Evolutionary conservation across 306 rosid species (phyloP), one percentile per base, ranked within the genome.

Genomic region (Citrullus colocynthis): DNA sequence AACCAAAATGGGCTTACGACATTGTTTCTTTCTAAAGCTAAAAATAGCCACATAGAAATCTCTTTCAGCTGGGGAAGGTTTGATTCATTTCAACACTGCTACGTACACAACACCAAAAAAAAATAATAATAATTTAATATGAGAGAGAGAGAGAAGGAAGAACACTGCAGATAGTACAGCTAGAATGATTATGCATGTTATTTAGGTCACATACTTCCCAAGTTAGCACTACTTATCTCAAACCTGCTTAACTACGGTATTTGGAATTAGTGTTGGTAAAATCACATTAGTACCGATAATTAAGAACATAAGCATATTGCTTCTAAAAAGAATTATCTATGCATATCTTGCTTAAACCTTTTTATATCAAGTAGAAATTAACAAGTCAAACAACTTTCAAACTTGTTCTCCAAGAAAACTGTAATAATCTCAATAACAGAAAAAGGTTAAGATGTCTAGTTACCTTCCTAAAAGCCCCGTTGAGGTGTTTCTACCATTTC

Each of bases 401-500:
- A 57, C 45, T 76, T 55, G 21, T 61, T 32, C 64, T 60, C 56
- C 48, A 32, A 36, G 42, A 57, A 16, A 30, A 72, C 37, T 61
- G 32, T 9, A 72, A 39, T 74, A 41, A n/a, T 42, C 63, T 41
- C 75, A 55, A 24, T 36, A 67, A 17, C 21, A 39, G 42, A 52
- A 56, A 65, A 57, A 51, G 56, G 58, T 34, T 59, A 80, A 51
- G 80, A 69, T 24, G 65, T 75, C 80, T 56, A 61, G 64, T 83
- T 85, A 91, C 98, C 98, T 93, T 84, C 85, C 98, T 87, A 91
- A 75, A 79, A 93, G 91, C 34, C 97, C 92, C 0, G 39, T 67
- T 12, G 98, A 90, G 73, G 93, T 93, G 76, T 78, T 81, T 86
- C 85, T 91, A 18, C 96, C 98, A 77, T 85, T 80, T 61, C 97